A percentile compares a stretch with the other conserved stretches of the same genome.
Evolutionary conservation across 2,329 filamentous ascomycete genomes (phyloP).

Genomic region (Diaporthe sp.): DNA sequence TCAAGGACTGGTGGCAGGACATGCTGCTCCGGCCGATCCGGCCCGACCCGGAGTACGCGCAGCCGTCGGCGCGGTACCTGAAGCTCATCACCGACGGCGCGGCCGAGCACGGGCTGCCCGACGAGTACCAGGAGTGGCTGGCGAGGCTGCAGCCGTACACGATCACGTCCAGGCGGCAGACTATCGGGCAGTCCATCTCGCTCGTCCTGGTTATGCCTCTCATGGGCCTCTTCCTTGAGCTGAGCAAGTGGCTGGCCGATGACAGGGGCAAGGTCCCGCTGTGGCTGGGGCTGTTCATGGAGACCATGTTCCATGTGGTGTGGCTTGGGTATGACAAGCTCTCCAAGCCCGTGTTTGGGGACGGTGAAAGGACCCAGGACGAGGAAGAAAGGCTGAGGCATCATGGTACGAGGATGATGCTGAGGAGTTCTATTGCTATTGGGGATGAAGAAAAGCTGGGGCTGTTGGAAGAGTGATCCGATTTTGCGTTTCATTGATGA

Average conservation of each 20-base stretch:
- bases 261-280: slow-evolving; percentile 75
- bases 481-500: background rate
- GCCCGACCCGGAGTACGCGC: slow-evolving; percentile 79
- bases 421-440: slow-evolving; percentile 31
- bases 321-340: slow-evolving; percentile 62
- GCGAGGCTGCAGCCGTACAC: slow-evolving; percentile 77
- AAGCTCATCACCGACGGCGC: slow-evolving; percentile 85
- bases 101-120: slow-evolving; percentile 82
- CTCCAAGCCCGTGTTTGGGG: slow-evolving; percentile 78
- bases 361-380: slow-evolving; percentile 79
- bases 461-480: background rate
- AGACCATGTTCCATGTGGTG: slow-evolving; percentile 63
- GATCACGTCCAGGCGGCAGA: slow-evolving; percentile 76
- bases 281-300: slow-evolving; percentile 72
- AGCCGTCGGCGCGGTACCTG: slow-evolving; percentile 87
- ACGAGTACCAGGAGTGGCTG: slow-evolving; percentile 83
- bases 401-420: slow-evolving; percentile 27
- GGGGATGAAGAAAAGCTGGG: slow-evolving; percentile 40
- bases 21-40: slow-evolving; percentile 64
- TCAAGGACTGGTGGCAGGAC: slow-evolving; percentile 61
- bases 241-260: slow-evolving; percentile 67
- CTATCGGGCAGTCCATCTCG: slow-evolving; percentile 74
- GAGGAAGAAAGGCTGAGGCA: slow-evolving; percentile 39
- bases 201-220: slow-evolving; percentile 68
- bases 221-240: slow-evolving; percentile 67